Percentiles rank a stretch among this genome's conserved stretches.
Conservation (phyloP, 2,329 filamentous ascomycete species). For the Tolypocladium paradoxum region DNA sequence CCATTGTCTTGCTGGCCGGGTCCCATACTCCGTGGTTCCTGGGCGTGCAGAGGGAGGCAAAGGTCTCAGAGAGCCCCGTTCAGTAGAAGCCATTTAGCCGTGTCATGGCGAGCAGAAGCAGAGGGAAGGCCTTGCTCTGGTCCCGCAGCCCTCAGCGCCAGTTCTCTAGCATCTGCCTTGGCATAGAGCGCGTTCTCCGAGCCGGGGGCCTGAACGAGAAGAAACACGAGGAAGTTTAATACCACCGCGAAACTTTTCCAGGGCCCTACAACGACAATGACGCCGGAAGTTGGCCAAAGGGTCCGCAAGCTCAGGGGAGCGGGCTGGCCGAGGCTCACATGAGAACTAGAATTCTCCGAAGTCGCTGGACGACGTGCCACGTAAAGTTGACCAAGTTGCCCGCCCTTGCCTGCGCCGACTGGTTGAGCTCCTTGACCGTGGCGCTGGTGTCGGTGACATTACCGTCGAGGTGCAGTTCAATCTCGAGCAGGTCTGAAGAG, state of each 20-base stretch:
- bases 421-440: too few relatives aligned
- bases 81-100: conserved; percentile 5
- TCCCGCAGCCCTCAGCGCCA: conserved; percentile 5
- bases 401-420: too few relatives aligned
- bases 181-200: conserved; percentile 5
- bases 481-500: too few relatives aligned
- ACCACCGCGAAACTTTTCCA: conserved; percentile 6
- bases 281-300: too few relatives aligned
- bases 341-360: conserved; percentile 8
- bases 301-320: too few relatives aligned
- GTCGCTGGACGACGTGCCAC: conserved; percentile 4
- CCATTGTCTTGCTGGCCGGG: too few relatives aligned
- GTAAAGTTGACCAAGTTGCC: too few relatives aligned
- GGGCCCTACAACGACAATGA: not conserved
- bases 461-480: too few relatives aligned
- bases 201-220: conserved; percentile 7
- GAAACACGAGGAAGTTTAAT: conserved; percentile 7
- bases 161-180: conserved; percentile 6
- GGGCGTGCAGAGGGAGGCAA: conserved; percentile 4
- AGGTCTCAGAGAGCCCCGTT: conserved; percentile 6
- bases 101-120: conserved; percentile 5
- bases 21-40: too few relatives aligned
- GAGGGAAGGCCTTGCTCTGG: conserved; percentile 6
- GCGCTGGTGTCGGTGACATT: too few relatives aligned
- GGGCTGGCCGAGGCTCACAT: not conserved